Percentiles rank a stretch among this genome's conserved stretches.
phyloP scores from a whole-genome alignment of 306 rosid species.

The Quercus berberidifolia region DNA sequence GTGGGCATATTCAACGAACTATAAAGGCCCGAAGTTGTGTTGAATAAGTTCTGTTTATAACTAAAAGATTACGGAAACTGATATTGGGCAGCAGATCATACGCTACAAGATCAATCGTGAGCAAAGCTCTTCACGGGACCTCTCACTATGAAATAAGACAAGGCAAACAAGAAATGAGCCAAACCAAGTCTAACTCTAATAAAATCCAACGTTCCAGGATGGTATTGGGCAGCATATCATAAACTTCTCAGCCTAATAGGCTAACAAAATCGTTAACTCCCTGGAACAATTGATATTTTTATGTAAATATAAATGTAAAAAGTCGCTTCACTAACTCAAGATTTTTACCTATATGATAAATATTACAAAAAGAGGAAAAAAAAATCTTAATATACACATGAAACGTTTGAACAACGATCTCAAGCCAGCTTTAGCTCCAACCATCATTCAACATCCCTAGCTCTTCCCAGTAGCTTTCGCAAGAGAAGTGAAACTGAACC shows the following conservation, averaged over 20 bases:
- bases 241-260: not conserved
- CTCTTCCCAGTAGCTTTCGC: conserved; percentile 64
- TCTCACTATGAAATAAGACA: not conserved
- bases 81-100: not conserved
- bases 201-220: not conserved
- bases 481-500: conserved; percentile 85
- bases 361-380: conserved; percentile 24
- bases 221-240: not conserved
- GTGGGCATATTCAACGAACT: no score
- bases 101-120: not conserved
- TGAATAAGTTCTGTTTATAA: no score
- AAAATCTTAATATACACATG: conserved; percentile 17
- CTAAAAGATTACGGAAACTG: no score
- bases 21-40: no score
- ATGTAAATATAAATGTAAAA: not conserved
- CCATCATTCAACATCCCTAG: conserved; percentile 17
- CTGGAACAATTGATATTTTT: conserved; percentile 10
- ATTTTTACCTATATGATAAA: conserved; percentile 12
- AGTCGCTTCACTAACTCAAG: conserved; percentile 16
- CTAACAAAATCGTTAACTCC: not conserved
- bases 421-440: conserved; percentile 12
- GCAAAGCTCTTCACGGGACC: not conserved
- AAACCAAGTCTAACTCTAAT: not conserved
- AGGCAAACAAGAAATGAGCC: not conserved
- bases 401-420: not conserved